Base-by-base conservation (phyloP, 1,284 basidiomycete genomes). In the Fomitopsis palustris region DNA sequence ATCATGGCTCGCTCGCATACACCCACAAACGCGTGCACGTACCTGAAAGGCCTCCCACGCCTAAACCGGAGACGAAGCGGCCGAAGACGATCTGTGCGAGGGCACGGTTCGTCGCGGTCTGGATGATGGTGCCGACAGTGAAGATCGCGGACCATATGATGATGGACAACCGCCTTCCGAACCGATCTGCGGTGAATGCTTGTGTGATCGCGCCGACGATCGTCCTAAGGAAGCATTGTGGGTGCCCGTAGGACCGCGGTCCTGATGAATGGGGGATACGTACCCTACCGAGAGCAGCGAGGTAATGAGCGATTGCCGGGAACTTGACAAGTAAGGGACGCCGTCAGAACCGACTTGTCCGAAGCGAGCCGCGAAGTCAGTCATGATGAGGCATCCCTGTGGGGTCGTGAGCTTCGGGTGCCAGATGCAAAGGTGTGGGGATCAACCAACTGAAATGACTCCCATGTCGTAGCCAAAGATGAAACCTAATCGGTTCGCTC, bases 341-440 rank as follows among this genome's bases (percentile, higher is more conserved):
- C 88, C 88, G 61, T 82, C 70, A 1, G 74, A 67, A 58, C 74
- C 81, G 4, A 77, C 57, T 65, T 84, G 75, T 16, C 88, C 89
- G 67, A 92, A 91, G 19, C 87, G 81, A 57, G 75, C 62, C 61
- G 90, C 78, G 70, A 93, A 92, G 70, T 92, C 88, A 7, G 83
- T 82, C 88, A 92, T 92, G 62, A 92, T 89, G 29, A 92, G 75
- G 70, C 88, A 92, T 80, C 90, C 88, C 83, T 89, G 67, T n/a
- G 2, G 63, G 31, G 21, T 21, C 3, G 9, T 51, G 5, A 14
- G 29, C 10, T 58, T 35, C 14, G 23, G 35, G n/a, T 60, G 6
- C 21, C 25, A 55, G 41, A 42, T 21, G 42, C 9, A 33, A 10
- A 27, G 14, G 5, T 3, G 27, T 31, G 9, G 35, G 12, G 12